Evolutionary conservation across 2,329 filamentous ascomycete species (phyloP), one percentile per base, ranked within the genome.

Genomic region (Trichoderma hamatum): DNA sequence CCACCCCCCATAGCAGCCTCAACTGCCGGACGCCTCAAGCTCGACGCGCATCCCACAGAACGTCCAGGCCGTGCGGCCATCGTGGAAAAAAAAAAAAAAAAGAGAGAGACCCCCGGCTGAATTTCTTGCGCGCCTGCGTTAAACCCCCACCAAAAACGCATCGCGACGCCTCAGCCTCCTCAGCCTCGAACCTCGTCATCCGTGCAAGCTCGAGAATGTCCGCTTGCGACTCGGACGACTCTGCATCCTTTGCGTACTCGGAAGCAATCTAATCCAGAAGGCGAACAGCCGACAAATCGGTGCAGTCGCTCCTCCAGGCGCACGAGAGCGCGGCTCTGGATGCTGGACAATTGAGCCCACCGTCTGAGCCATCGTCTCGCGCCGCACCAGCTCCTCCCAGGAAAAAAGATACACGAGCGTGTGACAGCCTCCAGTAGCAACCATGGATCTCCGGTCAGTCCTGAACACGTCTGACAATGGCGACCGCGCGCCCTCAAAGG

Each of bases 391-490:
- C 26, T 51, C n/a, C 55, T 16, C n/a, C 39, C 39, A 24, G 39
- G 28, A 43, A 21, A 56, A 51, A 67, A 39, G 55, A 52, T 36
- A 54, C 43, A 67, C 58, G 49, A 59, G 28, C 36, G 56, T 52
- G 51, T 54, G 59, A 70, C 56, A 43, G 54, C 65, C 39, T 30
- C 52, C 34, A 39, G 58, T 34, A 54, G 76, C 69, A 66, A 75
- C 69, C 67, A 84, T 88, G 85, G 85, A 87, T 80, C 81, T 88
- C 69, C 78, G 81, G 71, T 83, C 82, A 19, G 84, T 89, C 74
- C 78, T 89, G 59, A 89, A 88, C 76, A 80, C 82, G 26, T 81
- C 84, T 43, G 86, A 85, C 71, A 79, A 79, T 69, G 83, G 79
- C 73, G 82, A 80, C 62, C 77, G 78, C 71, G 75, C 76, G 56